Evolutionary conservation across 179 eudicot genomes (phyloP), one percentile per base, ranked within the genome.

Genomic region (Corrigiola litoralis): DNA sequence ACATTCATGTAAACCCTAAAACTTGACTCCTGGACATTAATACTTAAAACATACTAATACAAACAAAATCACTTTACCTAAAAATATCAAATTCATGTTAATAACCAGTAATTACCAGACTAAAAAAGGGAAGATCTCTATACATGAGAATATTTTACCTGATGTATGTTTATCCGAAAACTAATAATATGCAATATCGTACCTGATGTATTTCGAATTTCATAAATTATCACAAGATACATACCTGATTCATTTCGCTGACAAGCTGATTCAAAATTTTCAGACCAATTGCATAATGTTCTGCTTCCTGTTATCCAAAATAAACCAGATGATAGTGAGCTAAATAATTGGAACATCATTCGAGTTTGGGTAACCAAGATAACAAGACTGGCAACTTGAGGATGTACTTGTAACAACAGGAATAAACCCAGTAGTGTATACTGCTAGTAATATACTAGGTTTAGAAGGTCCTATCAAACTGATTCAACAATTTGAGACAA

Each of bases 181-280:
- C 44, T 21, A 67, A 33, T 38, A 20, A 42, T 58, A 68, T 52
- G 13, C 25, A 21, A 17, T 55, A 56, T 14, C 65, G 27, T 45
- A 42, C 6, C 54, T 20, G 34, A 52, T 32, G n/a, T n/a, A n/a
- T n/a, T n/a, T n/a, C n/a, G n/a, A n/a, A n/a, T n/a, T n/a, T n/a
- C n/a, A n/a, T n/a, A n/a, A n/a, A n/a, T n/a, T n/a, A n/a, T n/a
- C n/a, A n/a, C n/a, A n/a, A n/a, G 21, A 61, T 31, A 25, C 58
- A 38, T 70, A 78, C 87, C 85, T 70, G 77, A 75, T 73, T 75
- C 74, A 83, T 83, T 72, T 80, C 87, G 66, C 25, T 49, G 46
- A 81, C 72, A 37, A 83, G 85, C 59, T 80, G 81, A 73, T 76
- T 73, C 67, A 83, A 66, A 36, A 79, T 69, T 78, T 80, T 83